A percentile compares a stretch with the other conserved stretches of the same genome.
phyloP scores from a whole-genome alignment of 176 grass and related monocot genomes.

The Saccharum spontaneum region DNA sequence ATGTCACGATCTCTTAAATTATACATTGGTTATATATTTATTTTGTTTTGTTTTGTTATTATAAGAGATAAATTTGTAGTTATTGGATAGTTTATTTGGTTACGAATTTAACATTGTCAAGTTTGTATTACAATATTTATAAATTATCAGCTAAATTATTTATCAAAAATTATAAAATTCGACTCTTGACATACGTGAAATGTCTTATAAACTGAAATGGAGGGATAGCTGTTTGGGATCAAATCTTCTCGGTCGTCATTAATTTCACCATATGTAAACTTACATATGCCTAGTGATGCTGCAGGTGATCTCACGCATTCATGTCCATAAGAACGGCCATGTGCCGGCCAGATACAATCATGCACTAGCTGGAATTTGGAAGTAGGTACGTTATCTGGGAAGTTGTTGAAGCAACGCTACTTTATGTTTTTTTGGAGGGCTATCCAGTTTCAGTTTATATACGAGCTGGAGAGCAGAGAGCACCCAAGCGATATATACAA shows the following conservation, averaged over 20 bases:
- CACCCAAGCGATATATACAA: neutral
- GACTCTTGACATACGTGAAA: no score
- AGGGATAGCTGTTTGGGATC: neutral
- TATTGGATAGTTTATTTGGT: no score
- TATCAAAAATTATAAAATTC: no score
- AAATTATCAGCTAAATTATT: no score
- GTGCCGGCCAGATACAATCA: conserved; percentile 22
- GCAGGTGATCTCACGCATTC: neutral
- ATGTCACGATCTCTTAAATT: no score
- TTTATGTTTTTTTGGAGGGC: neutral
- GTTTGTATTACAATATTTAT: no score
- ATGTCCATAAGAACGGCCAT: conserved; percentile 1
- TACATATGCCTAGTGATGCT: neutral
- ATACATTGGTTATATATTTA: no score
- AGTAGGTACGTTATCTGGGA: neutral
- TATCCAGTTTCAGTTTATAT: neutral
- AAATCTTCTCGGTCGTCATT: neutral
- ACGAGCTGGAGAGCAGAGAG: neutral
- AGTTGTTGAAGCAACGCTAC: neutral
- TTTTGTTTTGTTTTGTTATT: no score
- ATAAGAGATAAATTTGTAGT: no score
- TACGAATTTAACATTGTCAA: no score
- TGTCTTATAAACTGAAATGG: no score
- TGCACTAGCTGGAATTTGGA: conserved; percentile 14
- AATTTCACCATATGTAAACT: neutral